phyloP scores from a whole-genome alignment of 2,329 filamentous ascomycete species.

The Pseudogymnoascus sp. region DNA sequence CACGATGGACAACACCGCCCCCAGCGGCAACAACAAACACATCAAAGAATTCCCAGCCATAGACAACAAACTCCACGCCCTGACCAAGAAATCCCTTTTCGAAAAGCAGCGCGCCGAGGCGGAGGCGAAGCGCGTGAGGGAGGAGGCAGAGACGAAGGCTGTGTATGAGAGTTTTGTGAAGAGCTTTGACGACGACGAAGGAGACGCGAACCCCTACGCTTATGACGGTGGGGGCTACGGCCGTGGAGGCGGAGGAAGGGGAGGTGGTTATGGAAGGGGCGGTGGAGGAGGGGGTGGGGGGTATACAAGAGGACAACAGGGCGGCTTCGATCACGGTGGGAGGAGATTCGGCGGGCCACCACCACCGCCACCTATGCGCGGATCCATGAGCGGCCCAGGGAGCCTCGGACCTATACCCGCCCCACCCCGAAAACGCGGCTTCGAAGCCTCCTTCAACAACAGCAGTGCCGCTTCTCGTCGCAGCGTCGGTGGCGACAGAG shows the following conservation, averaged over 20 bases:
- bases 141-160: slow-evolving; percentile 79
- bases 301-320: neutral
- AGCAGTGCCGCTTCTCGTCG: neutral
- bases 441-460: slow-evolving; percentile 35
- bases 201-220: slow-evolving; percentile 19
- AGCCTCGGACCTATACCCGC: slow-evolving; percentile 48
- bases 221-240: slow-evolving; percentile 14
- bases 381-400: slow-evolving; percentile 47
- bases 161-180: slow-evolving; percentile 84
- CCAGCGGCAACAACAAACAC: slow-evolving; percentile 18
- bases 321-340: neutral
- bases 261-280: slow-evolving; percentile 17
- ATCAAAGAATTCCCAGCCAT: slow-evolving; percentile 55
- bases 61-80: slow-evolving; percentile 68
- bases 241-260: slow-evolving; percentile 19
- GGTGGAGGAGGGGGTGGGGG: slow-evolving; percentile 18
- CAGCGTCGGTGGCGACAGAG: neutral
- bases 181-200: slow-evolving; percentile 56
- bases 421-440: slow-evolving; percentile 47
- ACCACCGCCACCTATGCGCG: slow-evolving; percentile 15
- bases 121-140: slow-evolving; percentile 76
- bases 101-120: slow-evolving; percentile 83
- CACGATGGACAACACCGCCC: neutral
- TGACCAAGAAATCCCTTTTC: slow-evolving; percentile 77
- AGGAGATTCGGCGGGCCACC: neutral